Percentiles rank a stretch among this genome's conserved stretches.
Evolutionary conservation across 2,329 filamentous ascomycete genomes (phyloP).

Genomic region (Colletotrichum nymphaeae): DNA sequence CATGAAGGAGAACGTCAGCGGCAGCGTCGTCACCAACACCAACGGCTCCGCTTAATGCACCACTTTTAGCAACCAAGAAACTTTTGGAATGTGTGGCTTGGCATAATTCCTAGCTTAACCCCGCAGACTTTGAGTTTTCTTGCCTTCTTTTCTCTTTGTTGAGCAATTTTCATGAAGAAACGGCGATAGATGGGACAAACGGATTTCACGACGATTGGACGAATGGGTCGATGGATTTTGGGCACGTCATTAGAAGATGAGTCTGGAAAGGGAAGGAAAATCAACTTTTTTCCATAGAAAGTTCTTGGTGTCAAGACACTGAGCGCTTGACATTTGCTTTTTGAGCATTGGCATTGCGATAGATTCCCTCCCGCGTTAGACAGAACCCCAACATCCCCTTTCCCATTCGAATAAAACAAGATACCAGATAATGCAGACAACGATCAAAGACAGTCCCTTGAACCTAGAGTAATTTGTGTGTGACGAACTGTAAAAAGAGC

Average conservation of each 20-base stretch:
- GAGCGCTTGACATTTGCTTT: neutral
- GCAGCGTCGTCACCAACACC: slow-evolving; percentile 36
- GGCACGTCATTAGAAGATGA: neutral
- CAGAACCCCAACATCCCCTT: neutral
- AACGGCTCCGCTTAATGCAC: slow-evolving; percentile 10
- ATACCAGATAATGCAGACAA: slow-evolving; percentile 11
- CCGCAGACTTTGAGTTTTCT: neutral
- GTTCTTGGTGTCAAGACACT: neutral
- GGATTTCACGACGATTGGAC: slow-evolving; percentile 2
- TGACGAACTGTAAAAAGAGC: neutral
- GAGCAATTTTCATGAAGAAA: neutral
- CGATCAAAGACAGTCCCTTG: neutral
- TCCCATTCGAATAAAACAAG: neutral
- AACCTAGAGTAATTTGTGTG: neutral
- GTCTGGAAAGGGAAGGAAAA: neutral
- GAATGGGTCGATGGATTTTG: neutral
- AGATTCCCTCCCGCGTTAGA: slow-evolving; percentile 5
- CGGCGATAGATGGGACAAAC: slow-evolving; percentile 7
- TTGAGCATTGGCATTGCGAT: slow-evolving; percentile 30
- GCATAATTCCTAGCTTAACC: neutral
- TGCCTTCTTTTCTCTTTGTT: neutral
- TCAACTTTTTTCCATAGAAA: neutral
- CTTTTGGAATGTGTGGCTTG: neutral
- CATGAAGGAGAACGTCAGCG: slow-evolving; percentile 53
- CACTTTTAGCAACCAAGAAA: neutral